A percentile compares a stretch with the other conserved stretches of the same genome.
phyloP scores from a whole-genome alignment of 768 basidiomycete genomes.

The Leccinum rimulosum region DNA sequence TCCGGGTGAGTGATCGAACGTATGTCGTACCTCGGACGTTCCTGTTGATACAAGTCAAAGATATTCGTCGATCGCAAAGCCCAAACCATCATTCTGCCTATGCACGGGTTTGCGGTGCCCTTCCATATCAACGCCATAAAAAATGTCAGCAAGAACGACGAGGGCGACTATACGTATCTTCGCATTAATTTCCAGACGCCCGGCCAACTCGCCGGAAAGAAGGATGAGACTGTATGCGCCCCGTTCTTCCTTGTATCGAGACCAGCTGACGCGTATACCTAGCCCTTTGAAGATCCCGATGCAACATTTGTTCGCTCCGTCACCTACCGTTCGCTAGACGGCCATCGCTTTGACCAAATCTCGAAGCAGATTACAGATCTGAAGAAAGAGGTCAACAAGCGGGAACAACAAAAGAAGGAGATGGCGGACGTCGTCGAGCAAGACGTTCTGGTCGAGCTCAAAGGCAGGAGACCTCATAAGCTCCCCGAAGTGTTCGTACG shows the following conservation, averaged over 20 bases:
- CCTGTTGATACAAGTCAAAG: constrained; percentile 39
- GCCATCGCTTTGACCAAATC: constrained; percentile 83
- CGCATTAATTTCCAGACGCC: constrained; percentile 99
- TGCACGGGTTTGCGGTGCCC: constrained; percentile 93
- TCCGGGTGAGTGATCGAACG: constrained; percentile 56
- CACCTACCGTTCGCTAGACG: constrained; percentile 88
- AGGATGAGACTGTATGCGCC: constrained; percentile 87
- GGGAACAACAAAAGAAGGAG: constrained; percentile 96
- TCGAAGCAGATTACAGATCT: constrained; percentile 91
- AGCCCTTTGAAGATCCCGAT: constrained; percentile 97
- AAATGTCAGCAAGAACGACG: constrained; percentile 96
- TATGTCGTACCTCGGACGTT: constrained; percentile 4
- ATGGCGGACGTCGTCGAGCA: constrained; percentile 98
- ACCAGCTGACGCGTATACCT: constrained; percentile 2
- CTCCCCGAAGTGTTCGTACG: constrained; percentile 91
- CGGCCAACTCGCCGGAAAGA: constrained; percentile 95
- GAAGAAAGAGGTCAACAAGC: constrained; percentile 96
- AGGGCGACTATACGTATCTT: constrained; percentile 90
- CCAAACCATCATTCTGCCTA: constrained; percentile 85
- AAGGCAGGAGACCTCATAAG: constrained; percentile 81
- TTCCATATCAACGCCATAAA: constrained; percentile 99
- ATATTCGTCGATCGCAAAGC: constrained; percentile 90
- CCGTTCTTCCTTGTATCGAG: background rate
- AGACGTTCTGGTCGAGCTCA: constrained; percentile 83
- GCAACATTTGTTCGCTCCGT: constrained; percentile 95